Conservation (phyloP, 225 moss, liverwort and hornwort genomes). For the Polytrichum commune region DNA sequence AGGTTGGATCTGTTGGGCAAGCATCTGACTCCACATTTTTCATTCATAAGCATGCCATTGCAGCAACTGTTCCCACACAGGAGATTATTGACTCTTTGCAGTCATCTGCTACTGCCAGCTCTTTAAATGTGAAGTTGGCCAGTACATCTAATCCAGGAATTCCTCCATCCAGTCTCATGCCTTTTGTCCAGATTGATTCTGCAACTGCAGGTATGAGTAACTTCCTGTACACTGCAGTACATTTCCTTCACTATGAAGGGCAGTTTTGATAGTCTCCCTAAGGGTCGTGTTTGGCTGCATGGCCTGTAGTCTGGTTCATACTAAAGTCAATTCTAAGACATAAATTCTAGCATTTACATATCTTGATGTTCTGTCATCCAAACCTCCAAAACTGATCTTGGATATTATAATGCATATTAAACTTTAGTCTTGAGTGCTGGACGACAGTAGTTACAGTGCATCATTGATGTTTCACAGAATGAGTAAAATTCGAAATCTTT, state of each 20-base stretch:
- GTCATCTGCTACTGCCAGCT: slow-evolving; percentile 48
- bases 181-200: slow-evolving; percentile 67
- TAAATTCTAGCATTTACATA: no score
- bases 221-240: not conserved
- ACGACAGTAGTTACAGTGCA: no score
- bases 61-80: slow-evolving; percentile 42
- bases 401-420: no score
- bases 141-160: slow-evolving; percentile 70
- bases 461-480: no score
- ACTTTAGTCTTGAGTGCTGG: no score
- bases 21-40: slow-evolving; percentile 66
- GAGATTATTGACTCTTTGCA: slow-evolving; percentile 74
- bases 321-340: no score
- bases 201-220: slow-evolving; percentile 28
- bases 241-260: no score
- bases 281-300: no score
- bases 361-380: no score
- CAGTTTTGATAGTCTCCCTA: no score
- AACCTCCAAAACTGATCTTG: no score
- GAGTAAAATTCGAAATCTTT: not conserved
- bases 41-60: slow-evolving; percentile 67
- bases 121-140: slow-evolving; percentile 64
- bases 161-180: slow-evolving; percentile 94
- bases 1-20: slow-evolving; percentile 90
- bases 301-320: no score